Evolutionary conservation across 805 yeast species (phyloP).

Genomic region (Saccharomyces jurei): DNA sequence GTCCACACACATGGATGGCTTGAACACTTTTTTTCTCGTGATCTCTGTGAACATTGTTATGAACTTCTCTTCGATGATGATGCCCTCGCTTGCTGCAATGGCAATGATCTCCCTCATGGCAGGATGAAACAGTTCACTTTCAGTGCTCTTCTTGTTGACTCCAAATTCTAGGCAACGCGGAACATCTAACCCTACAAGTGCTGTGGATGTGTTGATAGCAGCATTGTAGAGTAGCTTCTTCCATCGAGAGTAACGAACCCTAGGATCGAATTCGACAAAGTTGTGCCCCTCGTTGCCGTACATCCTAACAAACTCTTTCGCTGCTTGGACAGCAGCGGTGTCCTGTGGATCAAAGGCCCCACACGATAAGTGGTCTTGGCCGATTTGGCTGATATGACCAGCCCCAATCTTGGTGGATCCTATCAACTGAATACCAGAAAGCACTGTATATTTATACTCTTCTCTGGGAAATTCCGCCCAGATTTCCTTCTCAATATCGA

Average conservation of each 20-base stretch:
- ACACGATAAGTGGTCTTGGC: conserved; percentile 42
- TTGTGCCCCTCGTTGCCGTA: conserved; percentile 39
- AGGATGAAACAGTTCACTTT: conserved; percentile 33
- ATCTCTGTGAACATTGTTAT: conserved; percentile 44
- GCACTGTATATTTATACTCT: conserved; percentile 22
- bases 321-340: conserved; percentile 26
- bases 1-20: conserved; percentile 68
- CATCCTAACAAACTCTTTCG: conserved; percentile 33
- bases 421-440: conserved; percentile 59
- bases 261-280: conserved; percentile 33
- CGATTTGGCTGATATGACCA: conserved; percentile 44
- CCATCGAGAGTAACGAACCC: conserved; percentile 49
- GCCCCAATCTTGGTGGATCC: conserved; percentile 45
- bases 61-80: conserved; percentile 39
- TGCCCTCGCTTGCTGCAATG: conserved; percentile 57
- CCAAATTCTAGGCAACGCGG: conserved; percentile 42
- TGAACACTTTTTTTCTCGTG: conserved; percentile 45
- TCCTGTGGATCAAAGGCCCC: conserved; percentile 43
- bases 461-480: conserved; percentile 38
- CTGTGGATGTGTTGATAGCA: conserved; percentile 51
- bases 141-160: conserved; percentile 31
- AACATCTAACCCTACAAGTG: conserved; percentile 48
- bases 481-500: conserved; percentile 53
- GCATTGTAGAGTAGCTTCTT: conserved; percentile 60
- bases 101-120: conserved; percentile 57